Evolutionary conservation across 441 rosid species (phyloP).

Genomic region (Breynia disticha): DNA sequence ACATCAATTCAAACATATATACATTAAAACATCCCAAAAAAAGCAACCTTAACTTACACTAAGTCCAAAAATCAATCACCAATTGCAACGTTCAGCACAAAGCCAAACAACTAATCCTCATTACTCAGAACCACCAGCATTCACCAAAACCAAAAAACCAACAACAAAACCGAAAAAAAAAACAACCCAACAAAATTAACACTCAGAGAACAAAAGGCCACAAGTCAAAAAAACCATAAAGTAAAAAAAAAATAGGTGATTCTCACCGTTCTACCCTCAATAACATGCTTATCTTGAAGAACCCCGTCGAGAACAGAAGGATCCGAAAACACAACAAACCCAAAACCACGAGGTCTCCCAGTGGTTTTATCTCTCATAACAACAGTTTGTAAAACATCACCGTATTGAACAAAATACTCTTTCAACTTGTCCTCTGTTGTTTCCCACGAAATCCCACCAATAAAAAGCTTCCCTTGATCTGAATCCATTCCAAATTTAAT

Average conservation of each 20-base stretch:
- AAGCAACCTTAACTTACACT: too few species aligned
- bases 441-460: slow-evolving; percentile 98
- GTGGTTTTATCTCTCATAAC: slow-evolving; percentile 86
- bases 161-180: neutral
- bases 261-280: slow-evolving; percentile 70
- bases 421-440: slow-evolving; percentile 65
- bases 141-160: neutral
- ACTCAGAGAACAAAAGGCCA: neutral
- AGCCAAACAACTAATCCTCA: neutral
- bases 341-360: slow-evolving; percentile 80
- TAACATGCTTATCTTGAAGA: slow-evolving; percentile 73
- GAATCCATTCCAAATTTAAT: slow-evolving; percentile 62
- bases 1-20: neutral
- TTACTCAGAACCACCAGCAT: neutral
- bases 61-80: neutral
- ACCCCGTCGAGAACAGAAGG: slow-evolving; percentile 62
- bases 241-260: neutral
- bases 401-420: slow-evolving; percentile 65
- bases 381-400: slow-evolving; percentile 64
- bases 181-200: neutral
- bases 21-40: too few species aligned
- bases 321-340: slow-evolving; percentile 79
- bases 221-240: neutral
- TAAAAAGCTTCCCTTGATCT: slow-evolving; percentile 93
- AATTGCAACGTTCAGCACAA: neutral